A percentile compares a stretch with the other conserved stretches of the same genome.
Evolutionary conservation across 768 basidiomycete genomes (phyloP).

Genomic region (Pleurotus djamor): DNA sequence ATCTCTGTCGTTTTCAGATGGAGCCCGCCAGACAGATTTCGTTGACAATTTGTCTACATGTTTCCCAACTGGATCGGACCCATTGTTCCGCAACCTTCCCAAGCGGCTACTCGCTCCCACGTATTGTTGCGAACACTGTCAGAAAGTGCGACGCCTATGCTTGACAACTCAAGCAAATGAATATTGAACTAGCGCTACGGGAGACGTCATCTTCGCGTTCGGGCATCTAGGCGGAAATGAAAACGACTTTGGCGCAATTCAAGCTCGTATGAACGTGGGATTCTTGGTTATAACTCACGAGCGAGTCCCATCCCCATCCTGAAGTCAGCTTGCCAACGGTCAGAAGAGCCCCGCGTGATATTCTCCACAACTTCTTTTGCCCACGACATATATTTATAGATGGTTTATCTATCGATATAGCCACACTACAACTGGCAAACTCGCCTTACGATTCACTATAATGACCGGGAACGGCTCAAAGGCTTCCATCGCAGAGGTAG

Average conservation of each 20-base stretch:
- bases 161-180: too few relatives aligned
- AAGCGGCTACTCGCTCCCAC: neutral
- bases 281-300: too few relatives aligned
- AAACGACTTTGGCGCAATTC: neutral
- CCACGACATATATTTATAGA: conserved; percentile 1
- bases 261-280: neutral
- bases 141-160: too few relatives aligned
- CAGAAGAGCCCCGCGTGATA: neutral
- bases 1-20: too few relatives aligned
- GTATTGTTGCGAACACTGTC: neutral
- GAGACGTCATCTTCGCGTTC: too few relatives aligned
- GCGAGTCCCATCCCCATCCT: neutral
- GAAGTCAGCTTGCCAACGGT: neutral
- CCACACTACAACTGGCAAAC: neutral
- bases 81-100: too few relatives aligned
- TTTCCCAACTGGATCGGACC: too few relatives aligned
- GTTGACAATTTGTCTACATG: too few relatives aligned
- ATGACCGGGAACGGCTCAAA: conserved; percentile 11
- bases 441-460: neutral
- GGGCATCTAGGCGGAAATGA: neutral
- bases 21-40: too few relatives aligned
- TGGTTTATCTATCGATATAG: neutral
- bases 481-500: conserved; percentile 23
- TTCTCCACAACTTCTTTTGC: neutral
- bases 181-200: too few relatives aligned